Evolutionary conservation across 1,284 basidiomycete genomes (phyloP), one percentile per base, ranked within the genome.

Genomic region (Sparassis latifolia): DNA sequence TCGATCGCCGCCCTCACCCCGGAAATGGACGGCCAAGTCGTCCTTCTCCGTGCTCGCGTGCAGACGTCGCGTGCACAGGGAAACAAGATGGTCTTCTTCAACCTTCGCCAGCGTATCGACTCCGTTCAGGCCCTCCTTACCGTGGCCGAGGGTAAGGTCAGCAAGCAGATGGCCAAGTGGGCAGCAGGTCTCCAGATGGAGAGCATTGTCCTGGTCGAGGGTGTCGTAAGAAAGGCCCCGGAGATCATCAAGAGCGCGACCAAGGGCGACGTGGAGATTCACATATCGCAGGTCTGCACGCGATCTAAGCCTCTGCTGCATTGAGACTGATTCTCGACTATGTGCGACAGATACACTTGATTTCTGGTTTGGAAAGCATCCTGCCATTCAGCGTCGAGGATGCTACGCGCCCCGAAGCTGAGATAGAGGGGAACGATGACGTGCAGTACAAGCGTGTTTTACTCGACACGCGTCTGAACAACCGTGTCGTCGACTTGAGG

Each of bases 121-220:
- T 91, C 95, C 2, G 85, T 99, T 3, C 97, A 99, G 69, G 93
- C 90, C 40, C 75, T 98, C 12, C 74, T 97, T 45, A 75, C 79
- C 40, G 82, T 89, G 44, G 76, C 89, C 37, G 82, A 86, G 28
- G 88, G 86, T 52, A 87, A 86, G 62, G 80, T 99, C 12, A 97
- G 93, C 57, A 97, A 95, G 69, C 94, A 97, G 69, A 99, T 99
- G 97, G 82, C 93, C 50, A 98, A 96, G 71, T 99, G 90, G 87
- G 83, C 88, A 12, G 84, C 84, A 27, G 66, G 80, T 39, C 74
- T 99, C 46, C 75, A 86, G 37, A 78, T 84, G 57, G 97, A 99
- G 73, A 92, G 89, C 52, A 94, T 99, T 59, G 89, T 99, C 6
- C 81, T 94, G 33, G 88, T 97, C 6, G 87, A 97, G 70, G 87